phyloP scores from a whole-genome alignment of 345 rosid genomes.

The Psidium guajava region DNA sequence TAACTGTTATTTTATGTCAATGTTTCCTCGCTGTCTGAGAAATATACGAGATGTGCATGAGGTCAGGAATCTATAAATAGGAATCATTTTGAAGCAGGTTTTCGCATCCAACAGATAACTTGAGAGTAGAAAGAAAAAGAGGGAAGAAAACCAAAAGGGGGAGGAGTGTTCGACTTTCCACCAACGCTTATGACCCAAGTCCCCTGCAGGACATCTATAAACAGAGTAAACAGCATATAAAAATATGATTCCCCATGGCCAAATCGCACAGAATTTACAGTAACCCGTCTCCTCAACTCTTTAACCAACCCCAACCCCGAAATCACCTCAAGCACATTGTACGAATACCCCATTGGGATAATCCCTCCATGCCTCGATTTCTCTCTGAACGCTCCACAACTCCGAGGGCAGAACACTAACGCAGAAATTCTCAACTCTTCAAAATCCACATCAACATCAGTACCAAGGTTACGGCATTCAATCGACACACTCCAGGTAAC shows the following conservation, averaged over 20 bases:
- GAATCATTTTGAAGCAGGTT: not conserved
- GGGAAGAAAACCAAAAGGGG: not conserved
- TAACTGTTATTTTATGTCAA: no score
- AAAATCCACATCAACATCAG: slow-evolving; percentile 7
- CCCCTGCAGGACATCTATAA: no score
- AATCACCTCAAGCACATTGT: slow-evolving; percentile 30
- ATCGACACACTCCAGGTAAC: slow-evolving; percentile 44
- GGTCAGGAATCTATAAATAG: not conserved
- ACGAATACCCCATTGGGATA: slow-evolving; percentile 41
- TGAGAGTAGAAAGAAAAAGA: not conserved
- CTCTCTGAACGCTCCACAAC: slow-evolving; percentile 34
- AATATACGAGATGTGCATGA: no score
- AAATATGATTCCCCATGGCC: slow-evolving; percentile 60
- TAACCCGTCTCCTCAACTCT: slow-evolving; percentile 39
- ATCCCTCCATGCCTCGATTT: slow-evolving; percentile 62
- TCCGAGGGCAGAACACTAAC: slow-evolving; percentile 52
- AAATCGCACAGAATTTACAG: slow-evolving; percentile 43
- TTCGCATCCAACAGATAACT: not conserved
- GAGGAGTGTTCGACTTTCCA: not conserved
- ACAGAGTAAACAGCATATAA: slow-evolving; percentile 36
- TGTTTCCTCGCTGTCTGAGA: no score
- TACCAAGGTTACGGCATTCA: slow-evolving; percentile 41
- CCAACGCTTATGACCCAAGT: no score
- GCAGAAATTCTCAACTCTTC: not conserved
- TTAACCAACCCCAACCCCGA: slow-evolving; percentile 12